Percentiles rank a stretch among this genome's conserved stretches.
Evolutionary conservation across 2,329 filamentous ascomycete genomes (phyloP).

Genomic region (Alternaria sp.): DNA sequence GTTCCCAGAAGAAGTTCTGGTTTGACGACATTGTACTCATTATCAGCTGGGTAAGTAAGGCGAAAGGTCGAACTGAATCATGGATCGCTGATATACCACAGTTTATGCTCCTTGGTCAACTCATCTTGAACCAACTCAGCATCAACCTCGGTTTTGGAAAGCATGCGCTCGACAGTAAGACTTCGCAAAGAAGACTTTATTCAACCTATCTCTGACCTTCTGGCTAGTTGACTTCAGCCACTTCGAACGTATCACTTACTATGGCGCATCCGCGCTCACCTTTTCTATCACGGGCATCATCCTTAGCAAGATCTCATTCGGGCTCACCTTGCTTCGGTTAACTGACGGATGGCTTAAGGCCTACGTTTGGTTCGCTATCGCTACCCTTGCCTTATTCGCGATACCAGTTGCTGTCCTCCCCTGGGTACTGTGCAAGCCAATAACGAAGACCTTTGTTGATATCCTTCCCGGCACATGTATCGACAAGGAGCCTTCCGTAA

Average conservation of each 20-base stretch:
- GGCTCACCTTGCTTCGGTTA: slow-evolving; percentile 15
- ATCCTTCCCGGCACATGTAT: slow-evolving; percentile 9
- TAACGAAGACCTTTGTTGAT: slow-evolving; percentile 11
- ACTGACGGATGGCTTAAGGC: slow-evolving; percentile 11
- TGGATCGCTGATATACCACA: background rate
- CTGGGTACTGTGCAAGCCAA: slow-evolving; percentile 13
- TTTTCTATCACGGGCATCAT: background rate
- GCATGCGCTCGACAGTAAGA: slow-evolving; percentile 8
- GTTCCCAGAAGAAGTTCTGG: slow-evolving; percentile 4
- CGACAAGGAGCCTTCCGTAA: slow-evolving; percentile 6
- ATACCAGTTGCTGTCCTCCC: slow-evolving; percentile 5
- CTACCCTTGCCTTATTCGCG: slow-evolving; percentile 8
- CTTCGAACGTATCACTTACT: slow-evolving; percentile 7
- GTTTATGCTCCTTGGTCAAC: background rate
- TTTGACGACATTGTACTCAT: slow-evolving; percentile 1
- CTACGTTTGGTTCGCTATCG: slow-evolving; percentile 14
- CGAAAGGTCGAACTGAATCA: background rate
- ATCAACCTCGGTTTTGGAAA: slow-evolving; percentile 6
- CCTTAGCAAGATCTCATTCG: slow-evolving; percentile 20
- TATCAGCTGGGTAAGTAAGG: slow-evolving; percentile 4
- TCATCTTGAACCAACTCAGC: background rate
- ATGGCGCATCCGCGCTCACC: slow-evolving; percentile 4
- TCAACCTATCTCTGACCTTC: background rate
- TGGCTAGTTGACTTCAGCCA: background rate
- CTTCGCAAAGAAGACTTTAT: background rate